Base-by-base conservation (phyloP, 495 filamentous ascomycete species). In the Podospora tetraspora region DNA sequence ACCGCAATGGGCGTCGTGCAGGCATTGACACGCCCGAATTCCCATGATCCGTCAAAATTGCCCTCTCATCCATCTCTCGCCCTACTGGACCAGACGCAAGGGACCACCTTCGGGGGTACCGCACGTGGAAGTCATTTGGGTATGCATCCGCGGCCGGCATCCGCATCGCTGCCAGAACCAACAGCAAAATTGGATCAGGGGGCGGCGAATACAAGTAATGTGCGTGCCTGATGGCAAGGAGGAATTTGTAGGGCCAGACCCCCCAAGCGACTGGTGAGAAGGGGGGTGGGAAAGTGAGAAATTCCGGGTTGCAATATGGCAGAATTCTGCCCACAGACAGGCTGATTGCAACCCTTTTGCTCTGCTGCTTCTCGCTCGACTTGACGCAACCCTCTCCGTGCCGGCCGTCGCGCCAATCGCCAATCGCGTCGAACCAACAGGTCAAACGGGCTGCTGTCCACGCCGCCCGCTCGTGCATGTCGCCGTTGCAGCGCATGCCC, bases 281-380 rank as follows among this genome's bases (percentile, higher is more conserved):
- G 16, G 32, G 32, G 32, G 32, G 32, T 34, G 32, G 1, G 32
- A 34, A 30, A n/a, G 43, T n/a, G 37, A n/a, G 43, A 52, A 52
- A 52, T 56, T 27, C 62, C 32, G 62, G 30, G 30, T 56, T 56
- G 30, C 62, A 64, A 27, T 64, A 64, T 64, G 62, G 62, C n/a
- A 64, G 62, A 64, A 64, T 56, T 52, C 16, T 52, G 43, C 43
- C 43, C 43, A 64, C 62, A 30, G 30, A 64, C 62, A 64, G 62
- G 62, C 62, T 64, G 62, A 64, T 64, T 64, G 62, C 62, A 57
- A 64, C 62, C 30, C 62, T 64, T 62, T 62, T 37, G 29, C 10
- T 9, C 29, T 29, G 27, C 61, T 29, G 25, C 24, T 34, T 34
- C 59, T 61, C 24, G 25, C 24, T 30, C 29, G 8, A 10, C 29